Evolutionary conservation across 2,329 filamentous ascomycete species (phyloP), one percentile per base, ranked within the genome.

Genomic region (Xylariaceae sp.): DNA sequence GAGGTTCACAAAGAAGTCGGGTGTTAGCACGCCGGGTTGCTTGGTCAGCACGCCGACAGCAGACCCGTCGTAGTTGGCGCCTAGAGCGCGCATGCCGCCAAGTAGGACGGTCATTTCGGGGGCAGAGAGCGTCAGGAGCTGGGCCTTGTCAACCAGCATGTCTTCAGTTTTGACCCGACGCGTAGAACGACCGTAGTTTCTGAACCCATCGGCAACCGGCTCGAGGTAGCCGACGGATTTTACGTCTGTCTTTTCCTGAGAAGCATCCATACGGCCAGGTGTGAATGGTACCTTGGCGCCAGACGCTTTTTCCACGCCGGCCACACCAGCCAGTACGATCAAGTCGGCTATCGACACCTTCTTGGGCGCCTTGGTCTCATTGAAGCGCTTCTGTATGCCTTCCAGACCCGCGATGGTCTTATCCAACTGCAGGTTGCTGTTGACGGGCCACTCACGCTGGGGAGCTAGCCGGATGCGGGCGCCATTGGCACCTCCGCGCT

Each of bases 1-100:
- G 1, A 91, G 76, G 74, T 91, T 90, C 71, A 88, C 80, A 67
- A 91, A 91, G 79, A 89, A 91, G 73, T 91, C 88, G 71, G 88
- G 90, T 66, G 83, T 88, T 64, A 91, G 76, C 62, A 81, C 72
- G 42, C 88, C 88, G 1, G 86, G 84, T 6, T 75, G 76, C 62
- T 78, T 76, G 54, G 88, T 91, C 66, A 91, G 77, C 55, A 91
- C 78, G 56, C 88, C 88, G 55, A 81, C 71, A 29, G 74, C 67
- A 0, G 86, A 88, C 42, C 84, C 84, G 63, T 91, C 86, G 59
- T 77, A 88, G 76, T 91, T 91, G 68, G 80, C 74, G 67, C 83
- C 81, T 50, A 91, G 74, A 1, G 77, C 80, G 62, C 88, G 87
- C 51, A 91, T 75, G 69, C 88, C 88, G 61, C 87, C 88, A 27